phyloP scores from a whole-genome alignment of 2,329 filamentous ascomycete species.

The Fusarium guadeloupense region DNA sequence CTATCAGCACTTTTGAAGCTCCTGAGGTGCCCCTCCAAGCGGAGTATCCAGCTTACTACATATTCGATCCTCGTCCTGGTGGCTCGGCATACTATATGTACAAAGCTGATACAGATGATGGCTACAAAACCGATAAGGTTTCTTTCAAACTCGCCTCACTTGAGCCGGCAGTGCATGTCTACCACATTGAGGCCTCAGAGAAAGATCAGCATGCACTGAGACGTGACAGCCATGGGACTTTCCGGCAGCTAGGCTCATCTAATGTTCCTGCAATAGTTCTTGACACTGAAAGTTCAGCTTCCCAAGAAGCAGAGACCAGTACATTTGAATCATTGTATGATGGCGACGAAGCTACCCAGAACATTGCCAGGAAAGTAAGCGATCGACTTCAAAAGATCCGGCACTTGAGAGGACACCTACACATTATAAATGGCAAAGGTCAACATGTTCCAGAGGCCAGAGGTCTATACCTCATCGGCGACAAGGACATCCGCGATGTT shows the following conservation, averaged over 20 bases:
- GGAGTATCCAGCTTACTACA: slow-evolving; percentile 26
- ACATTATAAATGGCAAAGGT: slow-evolving; percentile 22
- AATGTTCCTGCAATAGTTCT: background rate
- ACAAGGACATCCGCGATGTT: slow-evolving; percentile 39
- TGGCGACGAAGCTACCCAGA: slow-evolving; percentile 12
- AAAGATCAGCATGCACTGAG: slow-evolving; percentile 6
- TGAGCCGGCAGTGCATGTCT: slow-evolving; percentile 10
- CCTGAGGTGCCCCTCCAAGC: background rate
- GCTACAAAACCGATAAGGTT: slow-evolving; percentile 16
- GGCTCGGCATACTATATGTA: slow-evolving; percentile 30
- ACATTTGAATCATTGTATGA: slow-evolving; percentile 8
- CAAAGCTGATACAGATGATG: slow-evolving; percentile 10
- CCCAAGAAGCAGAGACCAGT: background rate
- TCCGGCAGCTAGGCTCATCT: slow-evolving; percentile 10
- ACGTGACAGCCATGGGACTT: slow-evolving; percentile 4
- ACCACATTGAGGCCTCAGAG: slow-evolving; percentile 20
- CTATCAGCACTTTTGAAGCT: background rate
- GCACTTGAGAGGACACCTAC: slow-evolving; percentile 24
- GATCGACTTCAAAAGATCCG: slow-evolving; percentile 32
- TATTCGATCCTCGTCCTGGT: slow-evolving; percentile 26
- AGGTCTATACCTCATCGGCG: slow-evolving; percentile 35
- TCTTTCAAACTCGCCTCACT: slow-evolving; percentile 16
- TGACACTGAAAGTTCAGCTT: background rate
- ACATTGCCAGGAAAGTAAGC: slow-evolving; percentile 32
- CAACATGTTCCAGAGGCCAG: slow-evolving; percentile 16